Conservation (phyloP, 441 rosid genomes). For the Croton laevigatus region DNA sequence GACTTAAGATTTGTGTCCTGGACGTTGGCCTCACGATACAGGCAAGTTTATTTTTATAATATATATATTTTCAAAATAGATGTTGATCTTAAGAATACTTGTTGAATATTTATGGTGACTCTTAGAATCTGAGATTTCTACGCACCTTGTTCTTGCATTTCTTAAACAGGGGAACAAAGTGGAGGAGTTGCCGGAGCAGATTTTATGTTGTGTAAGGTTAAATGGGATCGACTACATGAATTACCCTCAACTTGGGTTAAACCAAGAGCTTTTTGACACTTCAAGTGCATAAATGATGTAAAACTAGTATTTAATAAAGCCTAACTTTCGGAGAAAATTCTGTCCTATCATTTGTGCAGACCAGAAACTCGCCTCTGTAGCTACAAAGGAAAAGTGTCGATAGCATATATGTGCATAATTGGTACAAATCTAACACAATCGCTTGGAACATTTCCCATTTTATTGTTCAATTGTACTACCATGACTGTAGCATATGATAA, state of each 20-base stretch:
- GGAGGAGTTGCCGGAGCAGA: conserved; percentile 81
- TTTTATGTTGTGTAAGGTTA: conserved; percentile 70
- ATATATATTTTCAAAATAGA: background rate
- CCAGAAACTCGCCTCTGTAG: background rate
- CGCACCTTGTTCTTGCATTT: conserved; percentile 16
- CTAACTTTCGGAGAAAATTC: conserved; percentile 15
- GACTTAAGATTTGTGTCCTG: conserved; percentile 64
- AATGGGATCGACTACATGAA: conserved; percentile 64
- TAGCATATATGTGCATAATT: background rate
- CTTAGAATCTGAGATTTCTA: background rate
- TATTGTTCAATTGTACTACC: background rate
- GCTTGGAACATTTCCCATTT: background rate
- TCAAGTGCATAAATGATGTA: conserved; percentile 23
- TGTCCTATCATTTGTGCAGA: conserved; percentile 5
- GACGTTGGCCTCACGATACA: conserved; percentile 92
- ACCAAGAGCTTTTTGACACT: conserved; percentile 40
- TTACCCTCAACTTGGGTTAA: conserved; percentile 58
- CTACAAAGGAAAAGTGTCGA: background rate
- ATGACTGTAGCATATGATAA: background rate
- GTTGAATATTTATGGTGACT: background rate
- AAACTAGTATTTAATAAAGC: conserved; percentile 21
- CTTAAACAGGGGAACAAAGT: conserved; percentile 67
- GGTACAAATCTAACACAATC: conserved; percentile 5
- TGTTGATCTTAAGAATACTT: background rate
- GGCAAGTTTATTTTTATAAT: conserved; percentile 33